phyloP scores from a whole-genome alignment of 1,284 basidiomycete genomes.

The Mycena citricolor region DNA sequence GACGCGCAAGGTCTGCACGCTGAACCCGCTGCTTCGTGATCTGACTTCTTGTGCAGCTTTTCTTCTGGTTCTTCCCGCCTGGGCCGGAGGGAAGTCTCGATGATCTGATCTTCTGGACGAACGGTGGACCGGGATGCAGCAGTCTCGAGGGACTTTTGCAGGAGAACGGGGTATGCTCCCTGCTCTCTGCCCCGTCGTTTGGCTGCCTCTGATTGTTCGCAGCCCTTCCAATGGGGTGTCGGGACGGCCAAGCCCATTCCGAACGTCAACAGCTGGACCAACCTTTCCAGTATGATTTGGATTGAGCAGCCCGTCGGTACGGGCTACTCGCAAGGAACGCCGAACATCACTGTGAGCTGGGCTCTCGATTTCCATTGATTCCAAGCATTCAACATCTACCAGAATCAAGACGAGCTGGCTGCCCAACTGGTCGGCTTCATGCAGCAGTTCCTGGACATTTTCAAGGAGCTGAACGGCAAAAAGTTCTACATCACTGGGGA shows the following conservation, averaged over 20 bases:
- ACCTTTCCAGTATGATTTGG: constrained; percentile 76
- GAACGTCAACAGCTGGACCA: constrained; percentile 81
- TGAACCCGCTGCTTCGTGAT: neutral
- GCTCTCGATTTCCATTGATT: neutral
- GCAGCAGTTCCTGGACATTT: constrained; percentile 73
- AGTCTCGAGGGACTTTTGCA: constrained; percentile 77
- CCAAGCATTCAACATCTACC: too few relatives aligned
- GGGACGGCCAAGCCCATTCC: constrained; percentile 64
- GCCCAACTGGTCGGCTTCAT: constrained; percentile 66
- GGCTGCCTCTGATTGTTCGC: too few relatives aligned
- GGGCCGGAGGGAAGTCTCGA: constrained; percentile 68
- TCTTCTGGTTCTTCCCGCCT: constrained; percentile 87
- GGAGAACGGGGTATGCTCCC: constrained; percentile 78
- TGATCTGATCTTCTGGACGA: constrained; percentile 72
- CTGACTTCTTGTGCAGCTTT: too few relatives aligned
- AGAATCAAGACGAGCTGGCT: constrained; percentile 70
- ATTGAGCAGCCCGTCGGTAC: constrained; percentile 86
- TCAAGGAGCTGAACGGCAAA: constrained; percentile 68
- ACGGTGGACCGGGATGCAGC: constrained; percentile 63
- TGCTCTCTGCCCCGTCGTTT: too few relatives aligned
- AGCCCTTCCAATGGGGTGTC: constrained; percentile 68
- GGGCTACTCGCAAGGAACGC: constrained; percentile 75
- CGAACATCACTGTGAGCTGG: constrained; percentile 54
- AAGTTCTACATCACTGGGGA: constrained; percentile 69
- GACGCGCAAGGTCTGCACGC: constrained; percentile 55